A percentile compares a stretch with the other conserved stretches of the same genome.
Conservation (phyloP, 208 protist genomes). For the Trypanosoma rangeli region DNA sequence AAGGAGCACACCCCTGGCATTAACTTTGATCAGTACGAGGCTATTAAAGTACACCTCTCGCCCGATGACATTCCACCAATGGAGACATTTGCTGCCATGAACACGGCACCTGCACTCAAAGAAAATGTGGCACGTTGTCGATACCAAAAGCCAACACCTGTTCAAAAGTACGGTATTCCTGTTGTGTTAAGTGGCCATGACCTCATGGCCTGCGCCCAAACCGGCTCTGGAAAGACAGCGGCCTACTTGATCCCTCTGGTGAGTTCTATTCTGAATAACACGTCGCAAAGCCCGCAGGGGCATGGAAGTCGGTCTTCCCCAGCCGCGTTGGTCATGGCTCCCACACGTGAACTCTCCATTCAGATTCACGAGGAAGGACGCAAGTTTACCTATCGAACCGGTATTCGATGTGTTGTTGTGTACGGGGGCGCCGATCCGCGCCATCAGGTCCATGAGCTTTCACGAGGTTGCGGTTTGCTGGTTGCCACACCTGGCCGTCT, state of each 20-base stretch:
- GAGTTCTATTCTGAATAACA: constrained; percentile 82
- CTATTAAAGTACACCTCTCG: constrained; percentile 83
- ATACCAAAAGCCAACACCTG: constrained; percentile 98
- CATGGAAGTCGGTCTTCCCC: constrained; percentile 79
- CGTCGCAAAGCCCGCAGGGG: constrained; percentile 41
- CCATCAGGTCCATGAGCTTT: constrained; percentile 96
- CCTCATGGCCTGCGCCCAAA: constrained; percentile 99
- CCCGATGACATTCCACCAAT: constrained; percentile 78
- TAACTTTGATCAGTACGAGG: constrained; percentile 92
- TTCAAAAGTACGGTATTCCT: constrained; percentile 98
- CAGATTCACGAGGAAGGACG: constrained; percentile 98
- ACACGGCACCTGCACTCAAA: constrained; percentile 83
- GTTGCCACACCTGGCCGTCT: constrained; percentile 93
- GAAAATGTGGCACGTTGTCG: constrained; percentile 94
- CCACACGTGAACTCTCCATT: constrained; percentile 96
- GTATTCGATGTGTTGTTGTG: constrained; percentile 93
- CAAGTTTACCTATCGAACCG: constrained; percentile 96
- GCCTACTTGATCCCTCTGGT: constrained; percentile 98
- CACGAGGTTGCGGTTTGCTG: constrained; percentile 94
- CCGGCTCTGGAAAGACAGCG: constrained; percentile 99
- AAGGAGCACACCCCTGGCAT: constrained; percentile 91
- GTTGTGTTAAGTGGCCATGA: constrained; percentile 93
- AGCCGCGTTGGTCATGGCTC: constrained; percentile 94
- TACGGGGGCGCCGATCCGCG: constrained; percentile 97
- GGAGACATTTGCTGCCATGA: constrained; percentile 84